Evolutionary conservation across 164 flowering plant genomes (phyloP), one percentile per base, ranked within the genome.

Genomic region (Annona cherimola): DNA sequence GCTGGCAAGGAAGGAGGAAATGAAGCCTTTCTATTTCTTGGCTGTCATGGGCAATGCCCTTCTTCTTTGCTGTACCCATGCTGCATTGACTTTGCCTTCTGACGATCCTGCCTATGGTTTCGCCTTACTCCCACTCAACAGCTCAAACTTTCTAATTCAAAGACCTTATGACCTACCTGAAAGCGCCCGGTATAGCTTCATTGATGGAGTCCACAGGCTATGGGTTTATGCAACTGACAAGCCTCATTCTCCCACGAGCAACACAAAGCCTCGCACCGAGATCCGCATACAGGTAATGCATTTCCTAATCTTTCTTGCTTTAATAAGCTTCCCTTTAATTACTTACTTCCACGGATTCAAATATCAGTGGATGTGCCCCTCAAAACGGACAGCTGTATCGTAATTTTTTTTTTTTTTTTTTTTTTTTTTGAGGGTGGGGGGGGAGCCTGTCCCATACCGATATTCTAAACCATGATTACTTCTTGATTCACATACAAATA

Each of bases 151-250:
- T 5, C 75, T 60, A 3, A 50, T 71, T 5, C 80, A 78, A 35
- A 50, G 44, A 39, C 80, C 80, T 1, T 78, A 78, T 61, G 68
- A 78, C 54, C n/a, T 78, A 16, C 71, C 66, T 1, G 64, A 18
- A 8, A 39, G 35, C 45, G 41, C 66, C 20, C 68, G 80, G 5
- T 77, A 69, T 45, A 74, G 71, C 70, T 74, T 66, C 69, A 19
- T 44, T 1, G 43, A 77, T 75, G 82, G 86, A 18, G 78, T 83
- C 7, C 83, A 79, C 71, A 81, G 63, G 73, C 63, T 81, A 2
- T 77, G 86, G 81, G 84, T 81, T 16, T 79, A 40, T 71, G 61
- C 76, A 42, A 70, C 74, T 1, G 84, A 83, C 68, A 79, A 77
- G 57, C 82, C 84, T 61, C 61, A 69, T 20, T 39, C 70, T 42